Evolutionary conservation across 1,139 yeast genomes (phyloP).

Genomic region (Maudiozyma humilis): DNA sequence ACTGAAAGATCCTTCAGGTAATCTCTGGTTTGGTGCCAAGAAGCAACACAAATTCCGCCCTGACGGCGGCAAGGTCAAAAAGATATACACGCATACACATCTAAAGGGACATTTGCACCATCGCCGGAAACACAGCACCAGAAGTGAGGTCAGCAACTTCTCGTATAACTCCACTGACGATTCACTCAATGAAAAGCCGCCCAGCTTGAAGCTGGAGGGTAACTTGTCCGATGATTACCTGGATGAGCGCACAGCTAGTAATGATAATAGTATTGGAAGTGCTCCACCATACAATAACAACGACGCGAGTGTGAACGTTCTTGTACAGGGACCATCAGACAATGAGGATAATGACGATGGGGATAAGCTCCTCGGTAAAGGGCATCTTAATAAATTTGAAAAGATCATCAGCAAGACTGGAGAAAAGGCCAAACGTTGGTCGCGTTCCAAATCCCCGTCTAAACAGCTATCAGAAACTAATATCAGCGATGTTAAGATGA

Average conservation of each 20-base stretch:
- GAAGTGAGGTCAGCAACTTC: not conserved
- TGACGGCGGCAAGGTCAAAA: conserved; percentile 4
- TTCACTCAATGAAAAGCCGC: conserved; percentile 1
- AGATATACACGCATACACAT: conserved; percentile 8
- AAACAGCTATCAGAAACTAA: not conserved
- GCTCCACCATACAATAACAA: not conserved
- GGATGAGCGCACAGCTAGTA: not conserved
- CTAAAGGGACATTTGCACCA: conserved; percentile 11
- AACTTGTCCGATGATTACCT: not conserved
- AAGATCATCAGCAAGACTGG: conserved; percentile 16
- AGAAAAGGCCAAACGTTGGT: conserved; percentile 16
- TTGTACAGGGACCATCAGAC: not conserved
- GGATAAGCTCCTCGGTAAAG: conserved; percentile 1
- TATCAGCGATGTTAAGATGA: not conserved
- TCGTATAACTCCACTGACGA: not conserved
- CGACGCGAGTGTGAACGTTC: not conserved
- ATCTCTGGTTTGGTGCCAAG: conserved; percentile 46
- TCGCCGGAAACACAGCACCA: conserved; percentile 3
- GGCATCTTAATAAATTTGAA: conserved; percentile 14
- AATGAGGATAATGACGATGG: not conserved
- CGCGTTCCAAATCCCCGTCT: conserved; percentile 19
- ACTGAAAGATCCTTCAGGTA: conserved; percentile 46
- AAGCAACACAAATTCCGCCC: not conserved
- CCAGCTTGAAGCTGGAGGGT: not conserved
- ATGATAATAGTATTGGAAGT: not conserved